These are phyloP conservation scores for Diaporthe citrichinensis DNA, from an alignment of 2,329 filamentous ascomycete genomes.

Conservation along the genomic window DNA sequence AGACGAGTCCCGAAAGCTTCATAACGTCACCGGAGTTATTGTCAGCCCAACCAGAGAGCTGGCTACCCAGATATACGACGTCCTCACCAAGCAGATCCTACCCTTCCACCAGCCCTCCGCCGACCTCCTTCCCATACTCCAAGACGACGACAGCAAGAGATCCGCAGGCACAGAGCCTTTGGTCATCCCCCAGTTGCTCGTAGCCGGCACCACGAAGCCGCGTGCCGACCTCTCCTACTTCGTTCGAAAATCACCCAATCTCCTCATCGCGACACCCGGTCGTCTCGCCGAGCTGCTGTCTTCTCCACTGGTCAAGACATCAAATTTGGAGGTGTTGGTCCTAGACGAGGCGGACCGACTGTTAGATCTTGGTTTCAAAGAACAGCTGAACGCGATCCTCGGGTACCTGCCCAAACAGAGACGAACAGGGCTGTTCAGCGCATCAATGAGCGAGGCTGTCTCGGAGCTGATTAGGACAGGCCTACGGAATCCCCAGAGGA, in stretches of 20 bases:
- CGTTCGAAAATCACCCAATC: slow-evolving; percentile 85
- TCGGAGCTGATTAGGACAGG: slow-evolving; percentile 94
- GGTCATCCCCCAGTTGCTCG: slow-evolving; percentile 88
- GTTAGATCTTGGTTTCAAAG: slow-evolving; percentile 93
- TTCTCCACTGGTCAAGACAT: slow-evolving; percentile 89
- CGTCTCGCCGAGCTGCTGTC: slow-evolving; percentile 88
- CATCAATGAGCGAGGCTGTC: slow-evolving; percentile 95
- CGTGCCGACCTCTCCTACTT: slow-evolving; percentile 91
- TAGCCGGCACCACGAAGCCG: slow-evolving; percentile 84
- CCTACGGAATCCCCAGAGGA: slow-evolving; percentile 92
- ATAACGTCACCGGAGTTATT: slow-evolving; percentile 92
- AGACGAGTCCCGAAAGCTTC: slow-evolving; percentile 86
- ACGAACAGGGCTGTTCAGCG: slow-evolving; percentile 93
- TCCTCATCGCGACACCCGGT: slow-evolving; percentile 92
- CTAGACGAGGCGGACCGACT: slow-evolving; percentile 95
- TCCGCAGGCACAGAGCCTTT: slow-evolving; percentile 61
- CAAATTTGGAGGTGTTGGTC: slow-evolving; percentile 91
- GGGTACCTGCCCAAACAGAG: slow-evolving; percentile 90
- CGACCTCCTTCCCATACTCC: slow-evolving; percentile 69
- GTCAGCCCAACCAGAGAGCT: slow-evolving; percentile 95
- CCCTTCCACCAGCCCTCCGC: slow-evolving; percentile 87
- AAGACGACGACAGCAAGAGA: slow-evolving; percentile 67
- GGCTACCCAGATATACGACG: slow-evolving; percentile 89
- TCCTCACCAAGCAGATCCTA: slow-evolving; percentile 78
- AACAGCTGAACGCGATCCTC: slow-evolving; percentile 88